Conservation (phyloP, 2,329 filamentous ascomycete genomes). For the Macrophomina tecta region DNA sequence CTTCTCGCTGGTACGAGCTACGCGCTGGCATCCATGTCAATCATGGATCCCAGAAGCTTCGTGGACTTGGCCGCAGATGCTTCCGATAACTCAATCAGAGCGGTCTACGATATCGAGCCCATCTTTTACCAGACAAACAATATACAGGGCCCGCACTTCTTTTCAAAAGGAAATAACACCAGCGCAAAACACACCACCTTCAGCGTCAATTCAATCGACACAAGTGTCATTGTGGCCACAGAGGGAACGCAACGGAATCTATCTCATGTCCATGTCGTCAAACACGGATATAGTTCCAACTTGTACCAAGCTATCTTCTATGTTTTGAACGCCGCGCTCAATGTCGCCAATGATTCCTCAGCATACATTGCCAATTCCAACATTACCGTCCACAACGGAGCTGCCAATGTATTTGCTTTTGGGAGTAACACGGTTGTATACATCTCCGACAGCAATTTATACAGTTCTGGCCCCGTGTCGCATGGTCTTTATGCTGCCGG, state of each 20-base stretch:
- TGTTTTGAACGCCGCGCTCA: slow-evolving; percentile 21
- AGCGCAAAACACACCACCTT: background rate
- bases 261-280: slow-evolving; percentile 31
- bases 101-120: slow-evolving; percentile 20
- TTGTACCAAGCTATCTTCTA: slow-evolving; percentile 37
- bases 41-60: background rate
- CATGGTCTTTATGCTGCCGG: slow-evolving; percentile 44
- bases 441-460: slow-evolving; percentile 38
- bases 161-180: slow-evolving; percentile 3
- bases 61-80: slow-evolving; percentile 8
- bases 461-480: slow-evolving; percentile 41
- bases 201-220: slow-evolving; percentile 4
- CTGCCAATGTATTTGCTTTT: slow-evolving; percentile 42
- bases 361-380: slow-evolving; percentile 37
- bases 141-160: slow-evolving; percentile 1
- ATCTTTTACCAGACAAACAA: slow-evolving; percentile 16
- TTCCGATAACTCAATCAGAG: slow-evolving; percentile 21
- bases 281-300: slow-evolving; percentile 40
- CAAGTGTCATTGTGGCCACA: slow-evolving; percentile 5
- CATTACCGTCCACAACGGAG: slow-evolving; percentile 44
- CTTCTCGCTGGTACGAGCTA: background rate
- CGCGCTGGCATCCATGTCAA: background rate
- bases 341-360: slow-evolving; percentile 35
- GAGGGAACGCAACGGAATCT: slow-evolving; percentile 14
- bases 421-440: slow-evolving; percentile 38